phyloP scores from a whole-genome alignment of 495 filamentous ascomycete genomes.

The Aspergillus ellipticus region DNA sequence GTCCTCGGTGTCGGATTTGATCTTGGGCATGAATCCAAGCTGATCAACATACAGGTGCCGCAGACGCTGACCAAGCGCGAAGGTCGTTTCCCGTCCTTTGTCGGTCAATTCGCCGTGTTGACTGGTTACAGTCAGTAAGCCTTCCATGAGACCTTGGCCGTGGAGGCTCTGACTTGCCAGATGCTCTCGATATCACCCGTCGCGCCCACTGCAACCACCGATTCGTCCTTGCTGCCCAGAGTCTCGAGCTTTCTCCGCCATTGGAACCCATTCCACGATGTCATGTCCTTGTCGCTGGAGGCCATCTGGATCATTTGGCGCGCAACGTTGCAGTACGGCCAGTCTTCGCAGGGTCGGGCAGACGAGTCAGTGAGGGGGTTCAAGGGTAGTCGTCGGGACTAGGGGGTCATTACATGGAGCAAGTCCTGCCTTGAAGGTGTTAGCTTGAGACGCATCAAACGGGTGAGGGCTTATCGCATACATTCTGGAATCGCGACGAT shows the following conservation, averaged over 20 bases:
- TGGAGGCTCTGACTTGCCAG: conserved; percentile 45
- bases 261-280: conserved; percentile 63
- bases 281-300: conserved; percentile 52
- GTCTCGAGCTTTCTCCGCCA: conserved; percentile 80
- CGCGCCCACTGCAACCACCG: conserved; percentile 63
- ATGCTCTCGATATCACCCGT: conserved; percentile 68
- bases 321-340: conserved; percentile 87
- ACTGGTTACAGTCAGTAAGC: conserved; percentile 32
- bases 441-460: conserved; percentile 16
- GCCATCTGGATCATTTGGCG: conserved; percentile 68
- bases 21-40: conserved; percentile 73
- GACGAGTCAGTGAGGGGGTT: conserved; percentile 15
- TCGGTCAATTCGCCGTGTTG: conserved; percentile 88
- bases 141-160: not conserved
- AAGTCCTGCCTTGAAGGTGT: conserved; percentile 61
- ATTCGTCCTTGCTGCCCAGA: conserved; percentile 68
- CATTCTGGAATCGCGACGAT: conserved; percentile 80
- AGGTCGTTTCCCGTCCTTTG: conserved; percentile 77
- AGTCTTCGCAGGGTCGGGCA: conserved; percentile 47
- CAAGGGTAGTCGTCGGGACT: conserved; percentile 2
- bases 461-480: conserved; percentile 28
- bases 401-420: conserved; percentile 52
- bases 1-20: conserved; percentile 60
- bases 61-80: conserved; percentile 71
- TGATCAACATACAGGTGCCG: conserved; percentile 86